Evolutionary conservation across 2,329 filamentous ascomycete genomes (phyloP).

Genomic region (Botrytis elliptica): DNA sequence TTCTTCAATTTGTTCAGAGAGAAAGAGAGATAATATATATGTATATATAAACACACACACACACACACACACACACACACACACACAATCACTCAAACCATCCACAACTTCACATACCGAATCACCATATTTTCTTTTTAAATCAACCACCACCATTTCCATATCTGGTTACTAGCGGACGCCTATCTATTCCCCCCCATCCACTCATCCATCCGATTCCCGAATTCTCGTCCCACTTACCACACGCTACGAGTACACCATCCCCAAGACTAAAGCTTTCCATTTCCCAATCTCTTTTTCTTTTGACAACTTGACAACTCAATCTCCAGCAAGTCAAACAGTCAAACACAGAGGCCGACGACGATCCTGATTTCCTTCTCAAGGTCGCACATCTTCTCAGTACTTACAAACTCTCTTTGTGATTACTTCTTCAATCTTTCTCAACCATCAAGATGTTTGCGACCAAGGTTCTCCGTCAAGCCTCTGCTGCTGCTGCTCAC

Average conservation of each 20-base stretch:
- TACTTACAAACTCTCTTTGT: background rate
- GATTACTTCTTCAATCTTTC: conserved; percentile 11
- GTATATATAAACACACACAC: background rate
- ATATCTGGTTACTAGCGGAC: background rate
- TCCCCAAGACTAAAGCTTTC: conserved; percentile 1
- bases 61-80: too few species aligned
- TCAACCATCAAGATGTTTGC: conserved; percentile 39
- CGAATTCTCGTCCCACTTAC: conserved; percentile 13
- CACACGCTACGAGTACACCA: background rate
- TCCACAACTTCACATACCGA: background rate
- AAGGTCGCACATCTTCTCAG: conserved; percentile 11
- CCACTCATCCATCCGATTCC: background rate
- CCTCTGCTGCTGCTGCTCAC: conserved; percentile 35
- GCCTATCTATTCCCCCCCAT: background rate
- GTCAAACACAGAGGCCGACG: conserved; percentile 15
- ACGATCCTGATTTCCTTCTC: background rate
- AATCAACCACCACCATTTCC: background rate
- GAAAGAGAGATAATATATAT: background rate
- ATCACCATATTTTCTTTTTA: background rate
- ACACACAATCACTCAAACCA: background rate
- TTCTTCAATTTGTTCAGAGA: too few species aligned
- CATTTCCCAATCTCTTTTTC: background rate
- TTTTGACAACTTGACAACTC: background rate
- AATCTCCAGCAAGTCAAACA: conserved; percentile 9
- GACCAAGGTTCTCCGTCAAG: conserved; percentile 41